Evolutionary conservation across 805 yeast species (phyloP).

Genomic region (Saturnispora ahearnii): DNA sequence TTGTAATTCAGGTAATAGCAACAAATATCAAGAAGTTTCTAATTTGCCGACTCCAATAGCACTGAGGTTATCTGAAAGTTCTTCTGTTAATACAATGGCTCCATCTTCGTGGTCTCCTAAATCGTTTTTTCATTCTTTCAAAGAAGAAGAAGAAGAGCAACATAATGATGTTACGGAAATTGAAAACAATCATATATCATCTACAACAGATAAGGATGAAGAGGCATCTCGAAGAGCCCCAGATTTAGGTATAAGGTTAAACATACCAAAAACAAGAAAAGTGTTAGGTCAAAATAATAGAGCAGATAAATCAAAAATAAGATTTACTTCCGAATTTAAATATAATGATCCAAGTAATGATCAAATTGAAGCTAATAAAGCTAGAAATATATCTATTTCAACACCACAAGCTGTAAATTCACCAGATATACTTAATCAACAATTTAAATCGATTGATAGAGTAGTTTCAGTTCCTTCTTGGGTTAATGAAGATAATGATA

Average conservation of each 20-base stretch:
- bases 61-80: neutral
- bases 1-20: neutral
- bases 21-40: conserved; percentile 12
- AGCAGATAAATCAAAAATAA: neutral
- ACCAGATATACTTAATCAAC: neutral
- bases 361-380: neutral
- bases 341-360: conserved; percentile 5
- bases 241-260: neutral
- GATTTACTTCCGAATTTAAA: conserved; percentile 15
- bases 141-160: conserved; percentile 3
- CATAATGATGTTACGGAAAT: neutral
- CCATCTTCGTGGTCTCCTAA: neutral
- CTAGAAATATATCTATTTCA: neutral
- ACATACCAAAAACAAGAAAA: conserved; percentile 5
- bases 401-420: neutral
- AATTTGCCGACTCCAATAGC: conserved; percentile 21
- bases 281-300: conserved; percentile 4
- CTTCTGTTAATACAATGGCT: neutral
- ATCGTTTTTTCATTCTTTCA: neutral
- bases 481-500: conserved; percentile 10
- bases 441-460: conserved; percentile 24
- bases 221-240: neutral
- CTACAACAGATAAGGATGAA: neutral
- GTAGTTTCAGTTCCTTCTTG: conserved; percentile 22
- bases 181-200: neutral